Evolutionary conservation across 2,329 filamentous ascomycete species (phyloP).

Genomic region (Neofusicoccum sp.): DNA sequence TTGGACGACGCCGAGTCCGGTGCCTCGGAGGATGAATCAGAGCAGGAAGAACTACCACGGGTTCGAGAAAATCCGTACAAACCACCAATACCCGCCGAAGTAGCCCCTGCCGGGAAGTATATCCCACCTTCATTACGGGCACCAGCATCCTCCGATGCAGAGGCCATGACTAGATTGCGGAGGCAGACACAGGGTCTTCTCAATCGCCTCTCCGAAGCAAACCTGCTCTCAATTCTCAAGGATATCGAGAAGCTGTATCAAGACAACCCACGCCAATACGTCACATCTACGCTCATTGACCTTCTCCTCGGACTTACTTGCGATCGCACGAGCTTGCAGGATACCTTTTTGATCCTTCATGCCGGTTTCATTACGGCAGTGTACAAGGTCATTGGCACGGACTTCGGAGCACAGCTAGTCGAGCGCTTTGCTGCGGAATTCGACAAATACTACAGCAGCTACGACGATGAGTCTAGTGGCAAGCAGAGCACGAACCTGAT

Average conservation of each 20-base stretch:
- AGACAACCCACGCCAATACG: conserved; percentile 79
- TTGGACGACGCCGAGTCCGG: conserved; percentile 31
- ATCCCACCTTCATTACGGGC: conserved; percentile 81
- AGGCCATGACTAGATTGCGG: conserved; percentile 66
- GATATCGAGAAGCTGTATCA: conserved; percentile 83
- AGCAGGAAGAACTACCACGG: conserved; percentile 31
- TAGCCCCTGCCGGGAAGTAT: conserved; percentile 65
- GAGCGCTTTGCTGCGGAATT: conserved; percentile 76
- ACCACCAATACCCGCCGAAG: conserved; percentile 58
- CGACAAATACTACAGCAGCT: conserved; percentile 59
- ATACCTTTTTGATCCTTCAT: conserved; percentile 87
- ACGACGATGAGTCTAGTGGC: conserved; percentile 37
- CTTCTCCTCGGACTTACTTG: conserved; percentile 75
- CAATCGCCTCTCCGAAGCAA: conserved; percentile 90
- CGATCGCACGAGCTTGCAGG: conserved; percentile 73
- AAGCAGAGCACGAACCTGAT: conserved; percentile 76
- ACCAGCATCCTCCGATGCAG: conserved; percentile 60
- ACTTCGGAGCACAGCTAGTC: conserved; percentile 84
- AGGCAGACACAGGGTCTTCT: conserved; percentile 84
- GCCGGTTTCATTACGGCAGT: conserved; percentile 86
- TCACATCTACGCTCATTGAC: conserved; percentile 77
- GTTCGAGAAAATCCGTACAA: conserved; percentile 84
- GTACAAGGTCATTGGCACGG: conserved; percentile 82
- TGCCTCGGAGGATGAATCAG: conserved; percentile 27
- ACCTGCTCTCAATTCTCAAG: conserved; percentile 77